These are phyloP conservation scores for Paspalum notatum DNA, from an alignment of 176 grass and related monocot species.

Conservation along the genomic window DNA sequence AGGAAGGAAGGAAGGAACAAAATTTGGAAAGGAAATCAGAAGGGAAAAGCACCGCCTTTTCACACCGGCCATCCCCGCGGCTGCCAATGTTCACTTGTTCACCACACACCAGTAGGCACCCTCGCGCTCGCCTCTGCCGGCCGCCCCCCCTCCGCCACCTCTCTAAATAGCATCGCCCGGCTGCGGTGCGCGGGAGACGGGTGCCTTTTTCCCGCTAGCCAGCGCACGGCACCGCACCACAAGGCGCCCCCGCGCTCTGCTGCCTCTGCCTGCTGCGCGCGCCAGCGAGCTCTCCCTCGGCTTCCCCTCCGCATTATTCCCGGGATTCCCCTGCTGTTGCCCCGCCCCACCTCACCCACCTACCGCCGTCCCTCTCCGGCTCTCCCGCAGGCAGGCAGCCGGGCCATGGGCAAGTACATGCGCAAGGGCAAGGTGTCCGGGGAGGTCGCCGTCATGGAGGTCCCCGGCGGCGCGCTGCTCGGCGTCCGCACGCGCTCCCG, in stretches of 20 bases:
- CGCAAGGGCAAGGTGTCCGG: conserved; percentile 80
- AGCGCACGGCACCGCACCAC: conserved; percentile 31
- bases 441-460: conserved; percentile 88
- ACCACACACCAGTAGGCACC: too few species aligned
- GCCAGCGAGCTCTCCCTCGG: conserved; percentile 7
- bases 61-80: too few species aligned
- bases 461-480: conserved; percentile 55
- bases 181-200: too few species aligned
- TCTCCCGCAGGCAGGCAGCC: neutral
- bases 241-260: neutral
- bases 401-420: conserved; percentile 87
- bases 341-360: neutral
- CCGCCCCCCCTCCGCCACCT: too few species aligned
- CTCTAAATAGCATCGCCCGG: too few species aligned
- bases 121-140: too few species aligned
- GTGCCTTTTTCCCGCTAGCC: neutral
- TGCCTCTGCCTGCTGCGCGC: neutral
- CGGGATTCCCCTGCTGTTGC: conserved; percentile 47
- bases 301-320: conserved; percentile 56
- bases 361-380: neutral
- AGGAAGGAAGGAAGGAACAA: too few species aligned
- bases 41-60: too few species aligned
- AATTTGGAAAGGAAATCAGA: too few species aligned
- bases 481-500: conserved; percentile 86
- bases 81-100: too few species aligned